A percentile compares a stretch with the other conserved stretches of the same genome.
phyloP scores from a whole-genome alignment of 345 rosid species.

The Eucalyptus viminalis region DNA sequence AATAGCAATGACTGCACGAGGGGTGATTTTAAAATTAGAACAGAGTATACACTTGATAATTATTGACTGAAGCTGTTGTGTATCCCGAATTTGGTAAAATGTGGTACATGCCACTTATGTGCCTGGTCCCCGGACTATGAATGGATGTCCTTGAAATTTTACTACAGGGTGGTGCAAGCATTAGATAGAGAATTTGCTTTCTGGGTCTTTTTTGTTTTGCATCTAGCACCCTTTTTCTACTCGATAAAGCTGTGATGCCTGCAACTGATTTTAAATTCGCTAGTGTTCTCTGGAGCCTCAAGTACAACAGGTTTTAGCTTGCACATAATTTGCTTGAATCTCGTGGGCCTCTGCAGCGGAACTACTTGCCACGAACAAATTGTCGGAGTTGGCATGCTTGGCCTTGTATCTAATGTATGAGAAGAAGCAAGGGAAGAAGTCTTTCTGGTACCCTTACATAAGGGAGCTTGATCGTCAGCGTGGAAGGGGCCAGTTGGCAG shows the following conservation, averaged over 20 bases:
- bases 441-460: conserved; percentile 93
- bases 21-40: not conserved
- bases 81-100: not conserved
- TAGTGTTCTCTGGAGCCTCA: not conserved
- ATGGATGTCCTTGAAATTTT: not conserved
- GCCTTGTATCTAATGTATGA: conserved; percentile 96
- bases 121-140: not conserved
- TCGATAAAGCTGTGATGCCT: not conserved
- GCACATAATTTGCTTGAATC: not conserved
- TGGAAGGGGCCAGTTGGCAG: conserved; percentile 90
- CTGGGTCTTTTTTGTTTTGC: not conserved
- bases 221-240: not conserved
- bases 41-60: not conserved
- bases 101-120: not conserved
- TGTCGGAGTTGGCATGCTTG: conserved; percentile 90
- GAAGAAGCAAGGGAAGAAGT: conserved; percentile 91
- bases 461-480: conserved; percentile 98
- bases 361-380: conserved; percentile 74
- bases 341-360: conserved; percentile 44
- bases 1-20: not conserved
- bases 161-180: not conserved
- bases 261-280: not conserved
- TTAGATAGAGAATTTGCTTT: not conserved
- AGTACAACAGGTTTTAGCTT: not conserved
- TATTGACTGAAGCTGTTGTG: not conserved